Conservation (phyloP, 306 rosid species). For the Rubus parviflorus region DNA sequence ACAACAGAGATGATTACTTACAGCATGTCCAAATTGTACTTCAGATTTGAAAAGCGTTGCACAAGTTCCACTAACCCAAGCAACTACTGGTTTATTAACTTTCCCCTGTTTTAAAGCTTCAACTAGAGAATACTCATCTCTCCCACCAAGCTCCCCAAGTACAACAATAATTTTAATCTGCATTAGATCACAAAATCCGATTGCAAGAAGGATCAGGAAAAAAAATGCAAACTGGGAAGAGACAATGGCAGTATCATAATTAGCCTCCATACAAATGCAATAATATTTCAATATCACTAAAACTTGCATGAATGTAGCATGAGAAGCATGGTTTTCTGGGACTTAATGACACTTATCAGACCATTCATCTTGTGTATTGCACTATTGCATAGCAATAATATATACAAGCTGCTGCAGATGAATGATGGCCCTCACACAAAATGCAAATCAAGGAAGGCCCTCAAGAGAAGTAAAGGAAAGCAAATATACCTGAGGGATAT, state of each 20-base stretch:
- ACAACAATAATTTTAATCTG: constrained; percentile 95
- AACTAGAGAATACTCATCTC: constrained; percentile 92
- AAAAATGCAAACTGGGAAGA: neutral
- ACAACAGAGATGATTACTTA: constrained; percentile 46
- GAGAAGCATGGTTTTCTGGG: neutral
- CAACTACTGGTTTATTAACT: constrained; percentile 90
- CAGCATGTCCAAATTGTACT: constrained; percentile 99
- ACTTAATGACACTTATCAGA: neutral
- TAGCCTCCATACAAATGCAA: neutral
- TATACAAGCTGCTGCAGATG: neutral
- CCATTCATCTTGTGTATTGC: neutral
- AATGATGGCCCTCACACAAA: neutral
- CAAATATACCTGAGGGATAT: constrained; percentile 83
- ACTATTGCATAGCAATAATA: neutral
- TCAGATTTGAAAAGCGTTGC: constrained; percentile 97
- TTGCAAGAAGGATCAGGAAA: constrained; percentile 16
- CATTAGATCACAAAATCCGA: constrained; percentile 31
- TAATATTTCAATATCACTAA: neutral
- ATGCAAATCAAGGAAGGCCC: constrained; percentile 11
- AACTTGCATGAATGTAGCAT: neutral
- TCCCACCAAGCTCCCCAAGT: constrained; percentile 98
- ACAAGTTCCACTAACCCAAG: constrained; percentile 99
- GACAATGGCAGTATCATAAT: neutral
- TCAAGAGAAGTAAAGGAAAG: constrained; percentile 21
- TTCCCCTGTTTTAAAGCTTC: constrained; percentile 96